These are phyloP conservation scores for Pyronema domesticum DNA, from an alignment of 495 filamentous ascomycete genomes.

Conservation along the genomic window DNA sequence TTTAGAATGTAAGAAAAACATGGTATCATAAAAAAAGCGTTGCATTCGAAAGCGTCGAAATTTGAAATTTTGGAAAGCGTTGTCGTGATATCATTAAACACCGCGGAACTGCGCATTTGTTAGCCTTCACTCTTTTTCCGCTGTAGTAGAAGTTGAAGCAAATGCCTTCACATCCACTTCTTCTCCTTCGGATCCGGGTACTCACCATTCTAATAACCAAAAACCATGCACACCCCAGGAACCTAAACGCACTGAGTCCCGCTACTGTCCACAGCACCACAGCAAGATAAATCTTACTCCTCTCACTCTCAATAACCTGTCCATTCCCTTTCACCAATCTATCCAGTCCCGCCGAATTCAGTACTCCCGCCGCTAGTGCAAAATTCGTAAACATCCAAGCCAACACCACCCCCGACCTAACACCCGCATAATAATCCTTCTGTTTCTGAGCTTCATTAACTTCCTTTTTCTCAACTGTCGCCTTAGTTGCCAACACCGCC, in stretches of 20 bases:
- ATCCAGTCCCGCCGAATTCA: constrained; percentile 67
- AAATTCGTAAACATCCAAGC: constrained; percentile 96
- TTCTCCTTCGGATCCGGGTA: not conserved
- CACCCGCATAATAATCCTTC: constrained; percentile 96
- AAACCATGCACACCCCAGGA: constrained; percentile 85
- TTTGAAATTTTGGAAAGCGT: no score
- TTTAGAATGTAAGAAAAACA: no score
- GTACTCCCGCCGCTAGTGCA: constrained; percentile 68
- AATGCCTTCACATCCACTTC: not conserved
- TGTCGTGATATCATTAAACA: no score
- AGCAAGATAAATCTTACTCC: constrained; percentile 65
- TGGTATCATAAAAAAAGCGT: no score
- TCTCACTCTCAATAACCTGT: constrained; percentile 27
- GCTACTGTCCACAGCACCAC: constrained; percentile 90
- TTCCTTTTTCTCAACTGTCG: constrained; percentile 46
- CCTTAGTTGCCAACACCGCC: constrained; percentile 48
- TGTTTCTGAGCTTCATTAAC: constrained; percentile 54
- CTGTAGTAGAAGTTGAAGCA: no score
- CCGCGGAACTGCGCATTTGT: no score
- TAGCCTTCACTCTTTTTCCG: no score
- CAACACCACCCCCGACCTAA: constrained; percentile 77
- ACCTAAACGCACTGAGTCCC: constrained; percentile 69
- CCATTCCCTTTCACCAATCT: constrained; percentile 36
- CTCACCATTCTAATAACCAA: constrained; percentile 81
- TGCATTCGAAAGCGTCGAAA: no score